Conservation (phyloP, 2,329 filamentous ascomycete species). For the Pseudogymnoascus sp. region DNA sequence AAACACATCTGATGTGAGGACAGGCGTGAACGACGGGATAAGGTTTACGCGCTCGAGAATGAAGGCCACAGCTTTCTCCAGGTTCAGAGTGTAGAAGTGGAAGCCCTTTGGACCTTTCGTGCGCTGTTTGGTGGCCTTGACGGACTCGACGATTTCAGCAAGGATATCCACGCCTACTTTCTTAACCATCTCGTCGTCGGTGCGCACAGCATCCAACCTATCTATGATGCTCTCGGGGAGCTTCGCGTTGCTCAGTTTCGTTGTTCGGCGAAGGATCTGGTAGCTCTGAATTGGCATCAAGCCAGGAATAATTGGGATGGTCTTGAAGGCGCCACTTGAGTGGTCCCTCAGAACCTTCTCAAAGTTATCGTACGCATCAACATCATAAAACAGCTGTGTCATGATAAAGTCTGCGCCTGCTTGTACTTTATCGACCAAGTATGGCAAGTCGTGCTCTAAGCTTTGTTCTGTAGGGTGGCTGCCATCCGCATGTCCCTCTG, state of each 20-base stretch:
- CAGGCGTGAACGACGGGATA: constrained; percentile 51
- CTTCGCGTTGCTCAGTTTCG: constrained; percentile 85
- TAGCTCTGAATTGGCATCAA: constrained; percentile 98
- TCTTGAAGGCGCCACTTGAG: constrained; percentile 75
- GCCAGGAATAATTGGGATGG: constrained; percentile 83
- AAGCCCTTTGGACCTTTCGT: constrained; percentile 64
- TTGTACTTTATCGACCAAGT: constrained; percentile 78
- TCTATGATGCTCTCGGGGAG: constrained; percentile 63
- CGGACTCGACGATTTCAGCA: constrained; percentile 70
- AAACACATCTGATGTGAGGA: constrained; percentile 26
- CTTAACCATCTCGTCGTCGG: constrained; percentile 76
- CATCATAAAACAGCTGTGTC: constrained; percentile 95
- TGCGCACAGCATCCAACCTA: constrained; percentile 63
- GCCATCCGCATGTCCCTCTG: constrained; percentile 89
- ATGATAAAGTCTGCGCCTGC: constrained; percentile 97
- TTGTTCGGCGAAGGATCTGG: constrained; percentile 86
- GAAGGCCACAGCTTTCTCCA: constrained; percentile 92
- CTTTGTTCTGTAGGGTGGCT: constrained; percentile 64
- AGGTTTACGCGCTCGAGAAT: constrained; percentile 80
- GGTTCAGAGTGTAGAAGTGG: constrained; percentile 94
- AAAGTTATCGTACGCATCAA: constrained; percentile 71
- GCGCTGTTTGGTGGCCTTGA: constrained; percentile 55
- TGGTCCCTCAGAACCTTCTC: constrained; percentile 70
- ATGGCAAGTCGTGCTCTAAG: constrained; percentile 74
- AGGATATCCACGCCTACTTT: constrained; percentile 72